Conservation (phyloP, 306 rosid species). For the Gynostemma pentaphyllum region DNA sequence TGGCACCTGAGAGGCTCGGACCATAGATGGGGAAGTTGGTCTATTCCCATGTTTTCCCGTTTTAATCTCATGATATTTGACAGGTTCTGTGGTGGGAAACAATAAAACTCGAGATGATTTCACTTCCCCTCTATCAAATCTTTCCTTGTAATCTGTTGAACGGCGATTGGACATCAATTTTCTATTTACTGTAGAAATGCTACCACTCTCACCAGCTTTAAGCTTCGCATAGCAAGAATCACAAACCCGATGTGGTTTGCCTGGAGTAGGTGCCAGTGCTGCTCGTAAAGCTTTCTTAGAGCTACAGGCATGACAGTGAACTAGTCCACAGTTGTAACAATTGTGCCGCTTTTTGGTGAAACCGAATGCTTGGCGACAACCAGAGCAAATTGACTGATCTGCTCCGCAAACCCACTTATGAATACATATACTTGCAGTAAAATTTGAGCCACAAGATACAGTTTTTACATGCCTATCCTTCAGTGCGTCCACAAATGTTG, state of each 20-base stretch:
- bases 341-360: conserved; percentile 91
- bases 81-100: conserved; percentile 49
- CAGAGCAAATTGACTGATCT: conserved; percentile 86
- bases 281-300: conserved; percentile 76
- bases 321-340: conserved; percentile 88
- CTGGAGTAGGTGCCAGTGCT: conserved; percentile 89
- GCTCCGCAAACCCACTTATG: conserved; percentile 95
- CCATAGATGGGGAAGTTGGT: conserved; percentile 36
- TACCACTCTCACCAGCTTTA: conserved; percentile 41
- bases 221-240: conserved; percentile 76
- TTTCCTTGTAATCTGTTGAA: conserved; percentile 40
- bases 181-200: conserved; percentile 22
- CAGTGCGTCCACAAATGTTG: conserved; percentile 77
- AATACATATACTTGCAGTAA: conserved; percentile 72
- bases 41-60: conserved; percentile 26
- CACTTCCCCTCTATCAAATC: conserved; percentile 31
- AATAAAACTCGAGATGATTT: conserved; percentile 51
- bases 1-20: conserved; percentile 57
- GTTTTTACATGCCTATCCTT: conserved; percentile 73
- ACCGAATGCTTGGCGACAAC: conserved; percentile 90
- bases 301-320: conserved; percentile 89
- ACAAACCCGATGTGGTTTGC: conserved; percentile 95
- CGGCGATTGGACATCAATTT: conserved; percentile 32
- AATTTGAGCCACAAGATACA: conserved; percentile 73
- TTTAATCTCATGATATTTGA: conserved; percentile 47